Conservation (phyloP, 1,284 basidiomycete species). For the Ustilago xerochloae region DNA sequence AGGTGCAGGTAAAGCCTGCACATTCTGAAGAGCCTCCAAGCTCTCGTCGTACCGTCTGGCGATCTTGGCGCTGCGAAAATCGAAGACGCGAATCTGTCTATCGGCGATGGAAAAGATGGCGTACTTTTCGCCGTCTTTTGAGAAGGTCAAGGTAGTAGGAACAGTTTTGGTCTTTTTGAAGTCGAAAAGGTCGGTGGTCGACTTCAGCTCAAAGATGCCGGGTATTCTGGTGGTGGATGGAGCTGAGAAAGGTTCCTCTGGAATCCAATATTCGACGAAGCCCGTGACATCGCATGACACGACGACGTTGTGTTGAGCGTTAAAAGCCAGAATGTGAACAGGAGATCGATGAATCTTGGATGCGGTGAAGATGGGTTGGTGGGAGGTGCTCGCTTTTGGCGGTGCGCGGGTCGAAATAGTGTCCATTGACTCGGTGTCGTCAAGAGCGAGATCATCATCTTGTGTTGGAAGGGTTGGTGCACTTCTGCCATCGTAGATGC, state of each 20-base stretch:
- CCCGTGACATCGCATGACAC: slow-evolving; percentile 94
- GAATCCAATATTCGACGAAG: slow-evolving; percentile 98
- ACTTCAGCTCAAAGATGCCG: slow-evolving; percentile 90
- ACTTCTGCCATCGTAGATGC: slow-evolving; percentile 86
- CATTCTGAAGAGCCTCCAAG: slow-evolving; percentile 82
- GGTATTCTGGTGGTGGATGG: slow-evolving; percentile 63
- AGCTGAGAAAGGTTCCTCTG: slow-evolving; percentile 81
- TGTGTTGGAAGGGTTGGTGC: background rate
- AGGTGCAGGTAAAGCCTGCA: slow-evolving; percentile 19
- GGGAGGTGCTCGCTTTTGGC: background rate
- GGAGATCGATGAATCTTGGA: slow-evolving; percentile 36
- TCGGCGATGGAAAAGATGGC: slow-evolving; percentile 91
- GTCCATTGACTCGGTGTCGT: background rate
- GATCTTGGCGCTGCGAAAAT: slow-evolving; percentile 88
- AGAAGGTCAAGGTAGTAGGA: slow-evolving; percentile 89
- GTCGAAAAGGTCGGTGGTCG: slow-evolving; percentile 91
- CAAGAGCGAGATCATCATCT: background rate
- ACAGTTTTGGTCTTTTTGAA: slow-evolving; percentile 98
- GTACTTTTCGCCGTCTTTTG: slow-evolving; percentile 86
- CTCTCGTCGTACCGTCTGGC: slow-evolving; percentile 95
- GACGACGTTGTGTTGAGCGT: slow-evolving; percentile 86
- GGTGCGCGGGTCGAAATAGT: background rate
- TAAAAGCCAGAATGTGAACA: slow-evolving; percentile 73
- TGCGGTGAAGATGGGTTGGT: slow-evolving; percentile 27
- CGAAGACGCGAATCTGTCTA: slow-evolving; percentile 91